Percentiles rank a stretch among this genome's conserved stretches.
These are phyloP conservation scores for Citeromyces nyonsensis DNA, from an alignment of 805 yeast genomes.

Conservation along the genomic window DNA sequence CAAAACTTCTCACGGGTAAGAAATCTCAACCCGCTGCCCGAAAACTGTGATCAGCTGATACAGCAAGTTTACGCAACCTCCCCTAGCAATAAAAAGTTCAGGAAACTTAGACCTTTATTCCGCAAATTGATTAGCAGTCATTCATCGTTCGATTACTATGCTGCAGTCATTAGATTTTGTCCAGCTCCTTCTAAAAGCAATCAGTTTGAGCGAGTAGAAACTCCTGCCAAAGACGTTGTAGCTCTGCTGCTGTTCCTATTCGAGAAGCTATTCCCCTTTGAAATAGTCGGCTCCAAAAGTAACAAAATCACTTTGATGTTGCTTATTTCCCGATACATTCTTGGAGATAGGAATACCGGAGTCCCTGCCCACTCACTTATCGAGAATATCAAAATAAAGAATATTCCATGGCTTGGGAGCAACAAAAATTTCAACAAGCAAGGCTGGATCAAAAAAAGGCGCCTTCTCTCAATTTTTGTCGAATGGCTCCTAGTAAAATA, in stretches of 20 bases:
- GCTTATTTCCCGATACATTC: conserved; percentile 20
- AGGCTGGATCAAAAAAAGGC: conserved; percentile 22
- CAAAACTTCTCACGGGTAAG: neutral
- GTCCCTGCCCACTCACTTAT: conserved; percentile 17
- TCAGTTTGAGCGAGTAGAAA: too few relatives aligned
- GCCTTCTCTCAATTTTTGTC: conserved; percentile 24
- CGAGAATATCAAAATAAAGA: conserved; percentile 20
- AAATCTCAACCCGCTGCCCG: neutral
- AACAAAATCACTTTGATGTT: conserved; percentile 27
- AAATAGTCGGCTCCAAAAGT: conserved; percentile 31
- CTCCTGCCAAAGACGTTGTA: too few relatives aligned
- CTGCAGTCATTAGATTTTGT: too few relatives aligned
- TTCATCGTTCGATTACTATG: too few relatives aligned
- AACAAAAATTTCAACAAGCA: conserved; percentile 16
- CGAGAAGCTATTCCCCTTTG: conserved; percentile 32
- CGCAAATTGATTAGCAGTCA: too few relatives aligned
- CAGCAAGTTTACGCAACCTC: too few relatives aligned
- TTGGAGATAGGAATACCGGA: conserved; percentile 18
- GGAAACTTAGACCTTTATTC: too few relatives aligned
- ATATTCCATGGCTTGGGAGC: conserved; percentile 39
- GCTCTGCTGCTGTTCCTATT: conserved; percentile 10
- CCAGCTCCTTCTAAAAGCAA: too few relatives aligned
- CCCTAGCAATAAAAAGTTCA: too few relatives aligned
- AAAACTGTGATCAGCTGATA: neutral
- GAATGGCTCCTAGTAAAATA: conserved; percentile 40